Percentiles rank a stretch among this genome's conserved stretches.
phyloP scores from a whole-genome alignment of 2,329 filamentous ascomycete species.

The Diaporthe amygdali region DNA sequence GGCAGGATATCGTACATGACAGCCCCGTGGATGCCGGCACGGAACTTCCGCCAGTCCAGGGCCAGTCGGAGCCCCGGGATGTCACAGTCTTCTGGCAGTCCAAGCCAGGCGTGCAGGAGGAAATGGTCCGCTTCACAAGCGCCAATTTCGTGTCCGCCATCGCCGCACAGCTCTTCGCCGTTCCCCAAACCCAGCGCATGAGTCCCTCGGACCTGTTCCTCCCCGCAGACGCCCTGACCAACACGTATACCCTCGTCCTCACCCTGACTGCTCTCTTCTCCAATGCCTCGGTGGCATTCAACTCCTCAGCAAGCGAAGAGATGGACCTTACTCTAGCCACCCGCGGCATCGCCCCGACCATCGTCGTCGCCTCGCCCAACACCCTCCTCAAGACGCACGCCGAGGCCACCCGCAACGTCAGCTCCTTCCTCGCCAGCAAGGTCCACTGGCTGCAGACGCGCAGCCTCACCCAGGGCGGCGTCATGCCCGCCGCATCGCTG shows the following conservation, averaged over 20 bases:
- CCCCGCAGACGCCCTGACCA: conserved; percentile 79
- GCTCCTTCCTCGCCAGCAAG: conserved; percentile 67
- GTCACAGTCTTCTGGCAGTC: conserved; percentile 72
- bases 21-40: conserved; percentile 60
- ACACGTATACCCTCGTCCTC: conserved; percentile 79
- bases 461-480: conserved; percentile 70
- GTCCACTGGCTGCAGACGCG: conserved; percentile 76
- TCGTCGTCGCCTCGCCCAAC: conserved; percentile 78
- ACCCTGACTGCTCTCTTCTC: conserved; percentile 84
- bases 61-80: conserved; percentile 57
- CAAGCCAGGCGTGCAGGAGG: conserved; percentile 56
- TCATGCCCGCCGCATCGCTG: conserved; percentile 72
- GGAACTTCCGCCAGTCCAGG: conserved; percentile 69
- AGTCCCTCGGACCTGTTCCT: conserved; percentile 80
- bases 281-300: conserved; percentile 85
- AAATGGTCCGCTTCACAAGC: conserved; percentile 84
- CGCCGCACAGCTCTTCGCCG: conserved; percentile 75
- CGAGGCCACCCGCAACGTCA: conserved; percentile 63
- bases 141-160: conserved; percentile 87
- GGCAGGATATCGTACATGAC: conserved; percentile 87
- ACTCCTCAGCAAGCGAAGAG: conserved; percentile 79
- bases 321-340: conserved; percentile 77
- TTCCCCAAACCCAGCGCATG: conserved; percentile 78
- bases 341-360: conserved; percentile 77
- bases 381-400: conserved; percentile 73